Percentiles rank a stretch among this genome's conserved stretches.
phyloP scores from a whole-genome alignment of 2,329 filamentous ascomycete species.

The Talaromyces amestolkiae region DNA sequence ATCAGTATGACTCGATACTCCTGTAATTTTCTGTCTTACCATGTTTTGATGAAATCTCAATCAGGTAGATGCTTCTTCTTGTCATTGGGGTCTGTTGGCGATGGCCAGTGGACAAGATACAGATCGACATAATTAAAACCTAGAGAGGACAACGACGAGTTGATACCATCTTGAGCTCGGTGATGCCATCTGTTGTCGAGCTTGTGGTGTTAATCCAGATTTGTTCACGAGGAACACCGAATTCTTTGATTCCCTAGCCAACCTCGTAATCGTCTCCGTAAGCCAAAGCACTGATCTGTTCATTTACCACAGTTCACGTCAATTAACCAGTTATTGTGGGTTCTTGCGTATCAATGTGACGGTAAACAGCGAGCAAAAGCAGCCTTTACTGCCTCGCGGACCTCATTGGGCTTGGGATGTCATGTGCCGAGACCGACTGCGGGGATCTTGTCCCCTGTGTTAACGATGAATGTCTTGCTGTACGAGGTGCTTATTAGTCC shows the following conservation, averaged over 20 bases:
- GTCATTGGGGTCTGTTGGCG: conserved; percentile 52
- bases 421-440: conserved; percentile 55
- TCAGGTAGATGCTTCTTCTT: conserved; percentile 64
- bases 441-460: conserved; percentile 50
- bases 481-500: neutral
- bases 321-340: neutral
- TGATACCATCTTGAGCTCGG: conserved; percentile 61
- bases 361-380: conserved; percentile 54
- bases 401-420: conserved; percentile 55
- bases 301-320: neutral
- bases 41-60: conserved; percentile 83
- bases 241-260: conserved; percentile 63
- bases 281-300: conserved; percentile 34
- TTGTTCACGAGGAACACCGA: conserved; percentile 63
- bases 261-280: conserved; percentile 68
- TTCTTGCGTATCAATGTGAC: conserved; percentile 55
- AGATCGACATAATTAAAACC: conserved; percentile 68
- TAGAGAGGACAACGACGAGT: conserved; percentile 62
- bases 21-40: conserved; percentile 32
- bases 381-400: conserved; percentile 48
- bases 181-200: conserved; percentile 65
- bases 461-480: conserved; percentile 46
- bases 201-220: conserved; percentile 67
- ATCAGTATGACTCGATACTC: conserved; percentile 24
- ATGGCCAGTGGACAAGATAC: conserved; percentile 70